phyloP scores from a whole-genome alignment of 1,139 yeast genomes.

The Yamadazyma triangularis region DNA sequence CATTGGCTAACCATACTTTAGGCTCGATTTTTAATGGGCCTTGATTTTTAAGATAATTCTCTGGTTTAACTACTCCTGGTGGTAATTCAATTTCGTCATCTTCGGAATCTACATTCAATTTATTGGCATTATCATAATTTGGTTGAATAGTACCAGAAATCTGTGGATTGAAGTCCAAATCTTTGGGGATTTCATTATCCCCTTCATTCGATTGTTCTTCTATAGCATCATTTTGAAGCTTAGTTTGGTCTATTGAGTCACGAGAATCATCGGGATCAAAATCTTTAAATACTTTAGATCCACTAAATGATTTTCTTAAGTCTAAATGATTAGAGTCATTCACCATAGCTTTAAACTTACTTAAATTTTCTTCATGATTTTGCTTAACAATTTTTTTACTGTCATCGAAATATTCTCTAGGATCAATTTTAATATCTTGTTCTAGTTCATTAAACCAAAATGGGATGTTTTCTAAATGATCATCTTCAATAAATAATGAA shows the following conservation, averaged over 20 bases:
- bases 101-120: slow-evolving; percentile 73
- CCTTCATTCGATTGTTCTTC: slow-evolving; percentile 10
- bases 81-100: slow-evolving; percentile 83
- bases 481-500: slow-evolving; percentile 81
- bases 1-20: slow-evolving; percentile 97
- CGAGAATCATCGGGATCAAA: slow-evolving; percentile 6
- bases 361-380: slow-evolving; percentile 31
- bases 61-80: slow-evolving; percentile 84
- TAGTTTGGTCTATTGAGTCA: slow-evolving; percentile 8
- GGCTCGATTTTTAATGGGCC: slow-evolving; percentile 95
- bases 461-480: slow-evolving; percentile 83
- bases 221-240: slow-evolving; percentile 9
- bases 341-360: slow-evolving; percentile 41
- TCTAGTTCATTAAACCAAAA: slow-evolving; percentile 95
- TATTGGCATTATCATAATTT: slow-evolving; percentile 6
- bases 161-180: slow-evolving; percentile 27
- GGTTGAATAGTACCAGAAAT: slow-evolving; percentile 8
- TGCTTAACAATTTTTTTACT: slow-evolving; percentile 4
- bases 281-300: slow-evolving; percentile 17
- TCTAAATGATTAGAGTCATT: slow-evolving; percentile 26
- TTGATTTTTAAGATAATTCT: slow-evolving; percentile 71
- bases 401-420: slow-evolving; percentile 67
- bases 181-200: slow-evolving; percentile 34
- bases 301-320: slow-evolving; percentile 40
- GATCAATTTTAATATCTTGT: slow-evolving; percentile 67